Base-by-base conservation (phyloP, 208 protist genomes). In the Leishmania gerbilli region DNA sequence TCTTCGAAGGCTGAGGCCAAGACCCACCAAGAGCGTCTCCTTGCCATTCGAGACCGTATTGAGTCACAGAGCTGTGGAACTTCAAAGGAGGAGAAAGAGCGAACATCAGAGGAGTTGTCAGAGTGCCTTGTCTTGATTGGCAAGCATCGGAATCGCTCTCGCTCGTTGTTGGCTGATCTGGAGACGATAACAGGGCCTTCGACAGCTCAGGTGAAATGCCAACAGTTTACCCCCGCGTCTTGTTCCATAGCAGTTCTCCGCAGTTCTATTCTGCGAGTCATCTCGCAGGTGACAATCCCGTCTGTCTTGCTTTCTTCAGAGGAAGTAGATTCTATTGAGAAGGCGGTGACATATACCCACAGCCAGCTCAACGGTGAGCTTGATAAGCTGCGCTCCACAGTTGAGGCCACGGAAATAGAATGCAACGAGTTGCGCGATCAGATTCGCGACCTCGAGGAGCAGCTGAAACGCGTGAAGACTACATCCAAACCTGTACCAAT, bases 81-180 rank as follows among this genome's bases (percentile, higher is more conserved):
- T 19, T 81, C 77, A 2, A 71, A 74, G 19, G 71, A 75, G 1
- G 81, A 85, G 47, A 85, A 81, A 21, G 77, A 85, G 55, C 49
- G 49, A 24, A 81, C 77, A 13, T 49, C 45, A 21, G 56, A 79
- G 37, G 77, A 85, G 21, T 49, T 85, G 60, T 51, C 69, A n/a
- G 76, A 80, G 34, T 85, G 81, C 56, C 65, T 85, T n/a, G 81
- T 71, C 15, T 53, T 74, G 24, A 85, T 74, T 56, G 81, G 81
- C 13, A 72, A 85, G 24, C 76, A 81, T 45, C 81, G 81, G 27
- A 79, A 65, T 11, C 81, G 81, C 56, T 85, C 72, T 53, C 76
- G 77, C 6, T 78, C 77, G 2, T 40, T 85, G 21, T 56, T 77
- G 31, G 77, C 45, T 24, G 81, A 85, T 68, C 37, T 81, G 47